Conservation (phyloP, 2,329 filamentous ascomycete species). For the Cladosporium sp. region DNA sequence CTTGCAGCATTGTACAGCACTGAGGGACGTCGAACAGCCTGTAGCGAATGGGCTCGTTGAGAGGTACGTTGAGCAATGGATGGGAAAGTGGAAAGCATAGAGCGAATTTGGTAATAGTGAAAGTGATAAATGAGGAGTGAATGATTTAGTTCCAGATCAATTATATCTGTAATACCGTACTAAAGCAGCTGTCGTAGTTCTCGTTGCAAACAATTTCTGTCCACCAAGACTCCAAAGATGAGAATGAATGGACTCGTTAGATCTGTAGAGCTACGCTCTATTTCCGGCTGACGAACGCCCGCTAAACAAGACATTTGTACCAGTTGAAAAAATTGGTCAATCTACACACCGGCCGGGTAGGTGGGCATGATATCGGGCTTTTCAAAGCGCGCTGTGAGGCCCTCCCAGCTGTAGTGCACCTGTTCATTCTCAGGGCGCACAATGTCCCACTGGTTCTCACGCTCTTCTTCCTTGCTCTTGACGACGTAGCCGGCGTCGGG, state of each 20-base stretch:
- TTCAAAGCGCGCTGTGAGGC: conserved; percentile 10
- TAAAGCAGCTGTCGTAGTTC: not conserved
- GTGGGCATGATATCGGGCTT: conserved; percentile 11
- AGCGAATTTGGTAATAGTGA: not conserved
- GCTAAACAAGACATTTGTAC: conserved; percentile 4
- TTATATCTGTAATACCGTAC: too few relatives aligned
- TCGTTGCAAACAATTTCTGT: not conserved
- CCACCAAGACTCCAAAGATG: not conserved
- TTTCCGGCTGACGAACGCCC: not conserved
- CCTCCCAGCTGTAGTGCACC: conserved; percentile 12
- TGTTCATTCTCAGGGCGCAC: conserved; percentile 11
- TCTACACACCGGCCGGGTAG: conserved; percentile 10
- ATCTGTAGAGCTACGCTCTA: not conserved
- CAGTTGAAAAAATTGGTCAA: not conserved
- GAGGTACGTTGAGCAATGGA: conserved; percentile 22
- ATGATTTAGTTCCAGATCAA: too few relatives aligned
- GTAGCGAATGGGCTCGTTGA: conserved; percentile 20
- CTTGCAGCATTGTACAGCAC: conserved; percentile 13
- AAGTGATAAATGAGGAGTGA: too few relatives aligned
- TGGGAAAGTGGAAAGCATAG: conserved; percentile 16
- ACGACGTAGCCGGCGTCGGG: conserved; percentile 24
- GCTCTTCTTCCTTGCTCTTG: conserved; percentile 18
- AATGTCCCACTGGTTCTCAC: conserved; percentile 14
- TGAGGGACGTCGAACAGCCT: conserved; percentile 16
- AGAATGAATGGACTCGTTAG: not conserved